Percentiles rank a stretch among this genome's conserved stretches.
These are phyloP conservation scores for Aureobasidium namibiae DNA, from an alignment of 2,329 filamentous ascomycete genomes.

Conservation along the genomic window DNA sequence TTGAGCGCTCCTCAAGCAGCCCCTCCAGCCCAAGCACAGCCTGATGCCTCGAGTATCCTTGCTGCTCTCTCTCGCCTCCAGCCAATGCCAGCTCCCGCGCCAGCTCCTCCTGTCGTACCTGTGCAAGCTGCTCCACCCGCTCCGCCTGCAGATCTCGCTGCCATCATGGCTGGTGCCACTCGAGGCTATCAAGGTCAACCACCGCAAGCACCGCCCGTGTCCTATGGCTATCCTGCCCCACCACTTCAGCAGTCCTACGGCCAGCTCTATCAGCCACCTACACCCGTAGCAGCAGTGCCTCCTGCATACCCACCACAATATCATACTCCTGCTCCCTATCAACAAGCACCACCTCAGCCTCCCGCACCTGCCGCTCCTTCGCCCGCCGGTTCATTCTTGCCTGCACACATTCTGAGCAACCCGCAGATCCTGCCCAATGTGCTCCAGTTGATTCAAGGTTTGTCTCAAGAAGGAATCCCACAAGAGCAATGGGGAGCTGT, in stretches of 20 bases:
- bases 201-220: slow-evolving; percentile 16
- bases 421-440: slow-evolving; percentile 56
- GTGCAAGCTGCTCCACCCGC: slow-evolving; percentile 2
- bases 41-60: slow-evolving; percentile 29
- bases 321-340: slow-evolving; percentile 4
- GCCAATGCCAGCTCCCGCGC: slow-evolving; percentile 12
- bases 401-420: slow-evolving; percentile 29
- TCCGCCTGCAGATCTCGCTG: slow-evolving; percentile 11
- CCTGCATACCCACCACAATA: slow-evolving; percentile 16
- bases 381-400: slow-evolving; percentile 23
- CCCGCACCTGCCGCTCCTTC: slow-evolving; percentile 3
- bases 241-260: slow-evolving; percentile 16
- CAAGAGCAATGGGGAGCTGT: slow-evolving; percentile 65
- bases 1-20: slow-evolving; percentile 14
- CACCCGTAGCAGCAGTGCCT: slow-evolving; percentile 20
- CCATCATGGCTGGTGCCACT: slow-evolving; percentile 14
- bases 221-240: slow-evolving; percentile 14
- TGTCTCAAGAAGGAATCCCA: slow-evolving; percentile 66
- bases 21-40: slow-evolving; percentile 16
- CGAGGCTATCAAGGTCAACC: slow-evolving; percentile 16
- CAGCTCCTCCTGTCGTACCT: neutral
- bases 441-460: slow-evolving; percentile 64
- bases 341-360: slow-evolving; percentile 5
- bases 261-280: slow-evolving; percentile 13
- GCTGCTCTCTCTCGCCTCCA: slow-evolving; percentile 25